Evolutionary conservation across 2,329 filamentous ascomycete genomes (phyloP).

Genomic region (Penicillium corylophilum): DNA sequence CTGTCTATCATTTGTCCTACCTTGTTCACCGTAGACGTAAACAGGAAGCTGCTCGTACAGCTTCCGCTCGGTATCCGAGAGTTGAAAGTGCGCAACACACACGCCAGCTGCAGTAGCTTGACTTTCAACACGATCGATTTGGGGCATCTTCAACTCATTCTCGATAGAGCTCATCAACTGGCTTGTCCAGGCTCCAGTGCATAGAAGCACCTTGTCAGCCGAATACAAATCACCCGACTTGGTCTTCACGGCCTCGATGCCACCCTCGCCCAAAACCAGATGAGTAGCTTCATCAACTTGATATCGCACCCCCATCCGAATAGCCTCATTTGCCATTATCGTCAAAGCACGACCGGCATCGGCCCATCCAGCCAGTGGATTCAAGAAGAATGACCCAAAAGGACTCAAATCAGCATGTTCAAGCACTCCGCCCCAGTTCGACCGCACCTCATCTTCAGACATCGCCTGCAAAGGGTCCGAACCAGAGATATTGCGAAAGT

Average conservation of each 20-base stretch:
- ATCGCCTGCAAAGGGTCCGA: slow-evolving; percentile 44
- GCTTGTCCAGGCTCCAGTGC: slow-evolving; percentile 59
- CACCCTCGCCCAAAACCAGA: slow-evolving; percentile 44
- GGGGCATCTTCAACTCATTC: slow-evolving; percentile 45
- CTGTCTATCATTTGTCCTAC: slow-evolving; percentile 16
- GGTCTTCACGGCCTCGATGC: slow-evolving; percentile 47
- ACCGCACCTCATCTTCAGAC: slow-evolving; percentile 41
- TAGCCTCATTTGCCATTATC: slow-evolving; percentile 46
- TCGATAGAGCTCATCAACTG: slow-evolving; percentile 53
- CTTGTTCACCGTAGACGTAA: slow-evolving; percentile 49
- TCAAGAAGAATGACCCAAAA: slow-evolving; percentile 48
- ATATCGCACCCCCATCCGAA: slow-evolving; percentile 48
- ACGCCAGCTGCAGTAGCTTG: slow-evolving; percentile 62
- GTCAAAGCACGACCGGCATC: slow-evolving; percentile 51
- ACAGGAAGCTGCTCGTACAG: slow-evolving; percentile 55
- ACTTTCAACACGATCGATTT: slow-evolving; percentile 49
- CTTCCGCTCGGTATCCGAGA: slow-evolving; percentile 52
- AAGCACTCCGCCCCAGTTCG: slow-evolving; percentile 44
- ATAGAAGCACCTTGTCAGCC: slow-evolving; percentile 56
- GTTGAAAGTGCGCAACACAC: slow-evolving; percentile 57
- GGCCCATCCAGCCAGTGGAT: slow-evolving; percentile 55
- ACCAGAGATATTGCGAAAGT: slow-evolving; percentile 52
- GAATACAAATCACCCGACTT: slow-evolving; percentile 47
- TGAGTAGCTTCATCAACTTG: slow-evolving; percentile 45
- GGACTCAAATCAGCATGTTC: slow-evolving; percentile 36